Evolutionary conservation across 2,329 filamentous ascomycete species (phyloP).

Genomic region (Cercospora nicotianae): DNA sequence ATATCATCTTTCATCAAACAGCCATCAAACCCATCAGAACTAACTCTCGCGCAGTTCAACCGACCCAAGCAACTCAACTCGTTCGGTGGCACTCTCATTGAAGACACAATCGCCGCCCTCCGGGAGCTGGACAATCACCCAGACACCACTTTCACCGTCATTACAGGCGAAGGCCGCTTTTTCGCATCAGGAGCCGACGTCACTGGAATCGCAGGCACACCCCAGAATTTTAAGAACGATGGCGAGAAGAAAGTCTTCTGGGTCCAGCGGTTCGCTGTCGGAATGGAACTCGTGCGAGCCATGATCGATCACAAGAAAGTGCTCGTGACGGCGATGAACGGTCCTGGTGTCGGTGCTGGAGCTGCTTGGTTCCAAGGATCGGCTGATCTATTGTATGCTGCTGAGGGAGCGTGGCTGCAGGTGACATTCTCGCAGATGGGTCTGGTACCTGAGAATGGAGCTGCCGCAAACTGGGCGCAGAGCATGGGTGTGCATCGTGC

Average conservation of each 20-base stretch:
- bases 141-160: slow-evolving; percentile 33
- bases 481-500: slow-evolving; percentile 32
- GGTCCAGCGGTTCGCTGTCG: slow-evolving; percentile 26
- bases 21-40: neutral
- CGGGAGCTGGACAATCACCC: slow-evolving; percentile 33
- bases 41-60: slow-evolving; percentile 27
- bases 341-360: slow-evolving; percentile 33
- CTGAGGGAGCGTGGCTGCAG: slow-evolving; percentile 33
- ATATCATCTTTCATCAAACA: neutral
- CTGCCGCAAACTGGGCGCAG: slow-evolving; percentile 31
- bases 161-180: slow-evolving; percentile 34
- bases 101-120: slow-evolving; percentile 32
- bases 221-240: slow-evolving; percentile 28
- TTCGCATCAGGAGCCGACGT: slow-evolving; percentile 34
- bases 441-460: slow-evolving; percentile 32
- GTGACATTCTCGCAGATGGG: slow-evolving; percentile 34
- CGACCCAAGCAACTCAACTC: slow-evolving; percentile 34
- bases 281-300: slow-evolving; percentile 30
- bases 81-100: slow-evolving; percentile 29
- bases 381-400: slow-evolving; percentile 33
- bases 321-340: slow-evolving; percentile 33
- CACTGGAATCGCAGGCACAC: slow-evolving; percentile 24
- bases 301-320: slow-evolving; percentile 36
- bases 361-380: slow-evolving; percentile 34
- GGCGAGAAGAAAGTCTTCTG: slow-evolving; percentile 34